Evolutionary conservation across 2,329 filamentous ascomycete genomes (phyloP).

Genomic region (Truncatella angustata): DNA sequence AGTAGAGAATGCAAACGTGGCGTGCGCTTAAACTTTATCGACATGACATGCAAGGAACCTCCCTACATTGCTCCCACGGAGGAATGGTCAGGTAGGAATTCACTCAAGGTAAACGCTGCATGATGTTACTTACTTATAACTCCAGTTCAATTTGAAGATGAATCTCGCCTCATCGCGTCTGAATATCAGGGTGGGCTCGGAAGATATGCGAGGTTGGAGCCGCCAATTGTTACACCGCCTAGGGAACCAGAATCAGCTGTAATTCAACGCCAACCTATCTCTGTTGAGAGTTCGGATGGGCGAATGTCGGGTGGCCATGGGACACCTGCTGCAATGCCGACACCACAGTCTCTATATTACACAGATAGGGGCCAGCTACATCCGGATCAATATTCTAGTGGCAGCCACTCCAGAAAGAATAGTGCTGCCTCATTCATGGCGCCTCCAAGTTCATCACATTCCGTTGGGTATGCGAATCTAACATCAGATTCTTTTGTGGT

Average conservation of each 20-base stretch:
- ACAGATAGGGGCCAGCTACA: conserved; percentile 21
- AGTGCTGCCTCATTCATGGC: conserved; percentile 25
- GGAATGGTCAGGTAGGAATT: conserved; percentile 60
- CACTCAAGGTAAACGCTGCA: conserved; percentile 11
- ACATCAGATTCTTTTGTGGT: conserved; percentile 20
- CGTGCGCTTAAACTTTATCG: conserved; percentile 86
- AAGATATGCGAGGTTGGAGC: conserved; percentile 63
- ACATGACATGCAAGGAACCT: conserved; percentile 70
- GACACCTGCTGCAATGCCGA: conserved; percentile 19
- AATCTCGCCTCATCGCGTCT: conserved; percentile 85
- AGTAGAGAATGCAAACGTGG: conserved; percentile 83
- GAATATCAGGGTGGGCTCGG: conserved; percentile 80
- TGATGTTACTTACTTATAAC: neutral
- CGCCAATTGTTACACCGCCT: conserved; percentile 29
- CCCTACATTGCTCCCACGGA: conserved; percentile 59
- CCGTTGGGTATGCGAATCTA: conserved; percentile 22
- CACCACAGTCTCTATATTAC: conserved; percentile 26
- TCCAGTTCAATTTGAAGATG: conserved; percentile 76
- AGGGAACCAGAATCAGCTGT: conserved; percentile 25
- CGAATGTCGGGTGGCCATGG: conserved; percentile 20
- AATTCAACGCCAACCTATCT: conserved; percentile 20
- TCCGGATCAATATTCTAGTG: conserved; percentile 19
- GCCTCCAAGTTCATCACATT: conserved; percentile 20
- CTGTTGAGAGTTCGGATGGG: conserved; percentile 17
- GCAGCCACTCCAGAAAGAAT: conserved; percentile 25